Evolutionary conservation across 139 green algal genomes (phyloP).

Genomic region (Tetraselmis striata): DNA sequence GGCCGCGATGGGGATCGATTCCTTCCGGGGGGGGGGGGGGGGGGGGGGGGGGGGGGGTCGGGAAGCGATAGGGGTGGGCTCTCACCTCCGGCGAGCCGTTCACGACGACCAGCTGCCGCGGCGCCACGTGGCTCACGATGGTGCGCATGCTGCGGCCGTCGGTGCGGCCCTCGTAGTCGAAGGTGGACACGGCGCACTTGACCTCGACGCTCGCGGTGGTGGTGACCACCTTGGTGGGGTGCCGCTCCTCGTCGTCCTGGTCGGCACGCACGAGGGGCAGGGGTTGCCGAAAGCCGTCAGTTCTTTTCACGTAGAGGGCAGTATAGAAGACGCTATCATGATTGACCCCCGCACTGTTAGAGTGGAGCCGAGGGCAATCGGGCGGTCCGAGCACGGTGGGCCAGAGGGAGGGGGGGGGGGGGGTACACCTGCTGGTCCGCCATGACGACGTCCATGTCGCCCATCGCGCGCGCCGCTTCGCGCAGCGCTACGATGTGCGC

Average conservation of each 20-base stretch:
- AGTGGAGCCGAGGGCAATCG: too few species aligned
- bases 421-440: neutral
- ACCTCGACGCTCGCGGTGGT: conserved; percentile 30
- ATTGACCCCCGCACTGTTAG: too few species aligned
- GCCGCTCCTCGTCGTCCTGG: conserved; percentile 5
- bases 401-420: neutral
- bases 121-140: conserved; percentile 53
- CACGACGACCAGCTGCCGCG: conserved; percentile 47
- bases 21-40: too few species aligned
- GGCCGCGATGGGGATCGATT: too few species aligned
- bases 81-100: conserved; percentile 30
- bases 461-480: neutral
- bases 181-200: conserved; percentile 16
- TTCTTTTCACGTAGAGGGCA: too few species aligned
- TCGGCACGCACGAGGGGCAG: neutral
- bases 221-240: conserved; percentile 60
- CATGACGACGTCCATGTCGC: neutral
- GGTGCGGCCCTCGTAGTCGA: conserved; percentile 54
- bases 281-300: too few species aligned
- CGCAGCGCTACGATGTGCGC: conserved; percentile 14
- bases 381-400: too few species aligned
- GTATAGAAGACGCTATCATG: too few species aligned
- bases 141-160: conserved; percentile 53
- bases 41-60: too few species aligned
- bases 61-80: too few species aligned